Conservation (phyloP, 768 basidiomycete species). For the Leccinellum luteum region DNA sequence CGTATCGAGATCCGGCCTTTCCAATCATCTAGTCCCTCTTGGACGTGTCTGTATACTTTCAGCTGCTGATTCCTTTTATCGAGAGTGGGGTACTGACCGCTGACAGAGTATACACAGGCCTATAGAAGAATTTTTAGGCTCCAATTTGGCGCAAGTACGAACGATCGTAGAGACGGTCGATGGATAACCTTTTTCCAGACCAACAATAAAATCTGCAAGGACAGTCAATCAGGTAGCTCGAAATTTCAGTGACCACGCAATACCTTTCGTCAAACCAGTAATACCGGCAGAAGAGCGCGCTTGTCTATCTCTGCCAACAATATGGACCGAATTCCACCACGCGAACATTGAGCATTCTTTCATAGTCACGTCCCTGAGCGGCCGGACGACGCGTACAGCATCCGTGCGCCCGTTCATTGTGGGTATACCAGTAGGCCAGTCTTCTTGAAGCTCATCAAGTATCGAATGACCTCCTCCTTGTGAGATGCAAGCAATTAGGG, state of each 20-base stretch:
- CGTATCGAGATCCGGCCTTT: constrained; percentile 72
- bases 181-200: constrained; percentile 79
- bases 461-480: constrained; percentile 76
- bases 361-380: constrained; percentile 68
- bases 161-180: constrained; percentile 84
- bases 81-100: constrained; percentile 40
- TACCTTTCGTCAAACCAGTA: constrained; percentile 66
- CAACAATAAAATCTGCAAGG: constrained; percentile 68
- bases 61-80: not conserved
- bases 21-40: constrained; percentile 67
- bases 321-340: constrained; percentile 62
- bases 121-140: constrained; percentile 55
- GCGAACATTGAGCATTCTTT: constrained; percentile 80
- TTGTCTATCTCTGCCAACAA: constrained; percentile 49
- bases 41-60: constrained; percentile 49
- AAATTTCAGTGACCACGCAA: not conserved
- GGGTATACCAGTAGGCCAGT: constrained; percentile 46
- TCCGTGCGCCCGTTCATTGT: constrained; percentile 3
- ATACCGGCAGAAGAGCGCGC: constrained; percentile 57
- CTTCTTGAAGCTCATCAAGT: constrained; percentile 66
- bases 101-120: constrained; percentile 62
- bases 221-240: not conserved
- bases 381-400: constrained; percentile 55
- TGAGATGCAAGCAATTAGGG: constrained; percentile 68
- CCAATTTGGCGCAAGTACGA: constrained; percentile 75